These are phyloP conservation scores for Aphanomyces astaci DNA, from an alignment of 352 stramenopile genomes.

Conservation along the genomic window DNA sequence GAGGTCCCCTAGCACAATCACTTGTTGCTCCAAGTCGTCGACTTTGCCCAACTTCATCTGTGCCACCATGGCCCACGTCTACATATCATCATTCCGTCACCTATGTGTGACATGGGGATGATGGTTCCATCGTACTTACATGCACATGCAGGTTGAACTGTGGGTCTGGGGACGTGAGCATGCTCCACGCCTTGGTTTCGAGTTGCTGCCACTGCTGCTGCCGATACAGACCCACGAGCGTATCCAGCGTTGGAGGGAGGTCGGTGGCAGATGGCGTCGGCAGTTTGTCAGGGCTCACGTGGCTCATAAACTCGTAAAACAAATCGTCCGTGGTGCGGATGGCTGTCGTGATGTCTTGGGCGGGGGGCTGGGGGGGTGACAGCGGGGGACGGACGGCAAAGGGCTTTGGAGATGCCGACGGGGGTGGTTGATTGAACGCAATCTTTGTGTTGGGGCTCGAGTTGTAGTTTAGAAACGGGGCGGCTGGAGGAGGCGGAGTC, in stretches of 20 bases:
- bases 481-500: slow-evolving; percentile 42
- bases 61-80: slow-evolving; percentile 73
- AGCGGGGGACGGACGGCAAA: slow-evolving; percentile 18
- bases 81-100: too few species aligned
- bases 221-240: slow-evolving; percentile 47
- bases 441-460: slow-evolving; percentile 32
- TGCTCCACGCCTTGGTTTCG: slow-evolving; percentile 61
- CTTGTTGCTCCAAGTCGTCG: slow-evolving; percentile 54
- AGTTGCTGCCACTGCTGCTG: slow-evolving; percentile 68
- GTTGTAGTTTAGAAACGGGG: slow-evolving; percentile 59
- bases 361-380: slow-evolving; percentile 21
- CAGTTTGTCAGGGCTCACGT: slow-evolving; percentile 34
- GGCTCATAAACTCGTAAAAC: slow-evolving; percentile 56
- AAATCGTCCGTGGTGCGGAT: slow-evolving; percentile 40
- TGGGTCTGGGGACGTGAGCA: slow-evolving; percentile 30
- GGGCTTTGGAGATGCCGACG: slow-evolving; percentile 18
- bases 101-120: too few species aligned
- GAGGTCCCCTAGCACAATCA: slow-evolving; percentile 65
- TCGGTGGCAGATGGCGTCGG: slow-evolving; percentile 23
- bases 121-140: background rate
- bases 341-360: slow-evolving; percentile 25
- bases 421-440: slow-evolving; percentile 25
- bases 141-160: slow-evolving; percentile 6
- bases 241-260: slow-evolving; percentile 46
- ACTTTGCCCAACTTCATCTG: slow-evolving; percentile 60